Evolutionary conservation across 2,329 filamentous ascomycete genomes (phyloP).

Genomic region (Elsinoe perseae): DNA sequence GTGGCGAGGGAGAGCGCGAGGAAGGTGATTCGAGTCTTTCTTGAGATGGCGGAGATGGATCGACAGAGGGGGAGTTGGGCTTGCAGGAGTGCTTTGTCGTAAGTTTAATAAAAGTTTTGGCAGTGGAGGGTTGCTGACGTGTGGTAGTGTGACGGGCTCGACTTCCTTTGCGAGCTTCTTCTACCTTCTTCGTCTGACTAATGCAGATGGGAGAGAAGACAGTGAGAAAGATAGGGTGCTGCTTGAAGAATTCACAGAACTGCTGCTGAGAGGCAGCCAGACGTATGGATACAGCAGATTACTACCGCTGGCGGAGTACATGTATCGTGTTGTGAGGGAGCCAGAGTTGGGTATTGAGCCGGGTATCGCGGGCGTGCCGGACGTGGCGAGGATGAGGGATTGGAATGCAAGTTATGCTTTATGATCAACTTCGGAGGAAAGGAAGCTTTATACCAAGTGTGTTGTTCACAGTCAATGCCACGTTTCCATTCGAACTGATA

Average conservation of each 20-base stretch:
- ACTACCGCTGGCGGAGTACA: conserved; percentile 13
- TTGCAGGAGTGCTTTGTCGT: conserved; percentile 6
- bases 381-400: conserved; percentile 5
- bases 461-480: neutral
- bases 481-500: no score
- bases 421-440: neutral
- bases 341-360: conserved; percentile 8
- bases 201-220: neutral
- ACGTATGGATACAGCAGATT: conserved; percentile 10
- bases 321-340: conserved; percentile 6
- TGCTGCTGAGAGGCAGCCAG: neutral
- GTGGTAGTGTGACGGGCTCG: neutral
- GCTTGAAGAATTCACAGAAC: conserved; percentile 4
- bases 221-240: neutral
- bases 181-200: neutral
- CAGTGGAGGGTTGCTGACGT: neutral
- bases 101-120: neutral
- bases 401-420: conserved; percentile 11
- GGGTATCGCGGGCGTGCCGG: conserved; percentile 1
- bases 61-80: neutral
- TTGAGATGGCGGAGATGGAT: conserved; percentile 6
- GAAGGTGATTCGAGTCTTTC: conserved; percentile 1
- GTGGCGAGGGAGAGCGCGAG: neutral
- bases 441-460: neutral
- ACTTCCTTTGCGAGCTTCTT: conserved; percentile 10